Conservation (phyloP, 2,329 filamentous ascomycete genomes). For the Colletotrichum acutatum region DNA sequence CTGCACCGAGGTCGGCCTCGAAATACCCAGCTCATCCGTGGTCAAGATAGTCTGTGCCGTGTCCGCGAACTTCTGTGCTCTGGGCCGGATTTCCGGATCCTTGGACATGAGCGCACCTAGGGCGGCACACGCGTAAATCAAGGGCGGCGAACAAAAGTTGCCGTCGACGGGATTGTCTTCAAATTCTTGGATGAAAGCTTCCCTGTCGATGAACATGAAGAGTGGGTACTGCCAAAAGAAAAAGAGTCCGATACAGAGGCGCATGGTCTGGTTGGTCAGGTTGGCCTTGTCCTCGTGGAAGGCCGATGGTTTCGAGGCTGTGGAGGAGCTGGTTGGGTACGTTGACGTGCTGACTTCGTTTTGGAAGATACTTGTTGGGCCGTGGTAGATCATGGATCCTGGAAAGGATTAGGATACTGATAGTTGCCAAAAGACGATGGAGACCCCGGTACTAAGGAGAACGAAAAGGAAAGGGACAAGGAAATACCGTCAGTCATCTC, state of each 20-base stretch:
- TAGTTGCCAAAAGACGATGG: no score
- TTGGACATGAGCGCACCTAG: conserved; percentile 39
- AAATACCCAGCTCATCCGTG: conserved; percentile 36
- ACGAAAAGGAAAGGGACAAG: background rate
- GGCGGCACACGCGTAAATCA: conserved; percentile 39
- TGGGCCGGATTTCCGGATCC: conserved; percentile 20
- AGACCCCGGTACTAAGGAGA: background rate
- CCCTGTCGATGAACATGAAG: conserved; percentile 46
- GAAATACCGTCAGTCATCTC: conserved; percentile 20
- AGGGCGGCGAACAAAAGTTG: conserved; percentile 42
- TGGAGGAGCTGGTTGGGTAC: background rate
- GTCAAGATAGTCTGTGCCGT: conserved; percentile 42
- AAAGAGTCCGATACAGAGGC: conserved; percentile 38
- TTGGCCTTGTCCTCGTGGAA: background rate
- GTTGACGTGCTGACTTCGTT: background rate
- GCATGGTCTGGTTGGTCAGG: conserved; percentile 16
- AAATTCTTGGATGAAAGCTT: conserved; percentile 38
- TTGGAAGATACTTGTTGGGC: conserved; percentile 42
- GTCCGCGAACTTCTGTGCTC: conserved; percentile 31
- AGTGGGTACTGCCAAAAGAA: conserved; percentile 45
- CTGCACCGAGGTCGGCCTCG: conserved; percentile 41
- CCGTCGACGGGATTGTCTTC: conserved; percentile 25
- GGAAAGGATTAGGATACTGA: background rate
- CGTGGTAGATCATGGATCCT: conserved; percentile 35
- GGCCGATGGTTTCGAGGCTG: background rate